Evolutionary conservation across 2,329 filamentous ascomycete genomes (phyloP), one percentile per base, ranked within the genome.

Genomic region (Achaetomium macrosporum): DNA sequence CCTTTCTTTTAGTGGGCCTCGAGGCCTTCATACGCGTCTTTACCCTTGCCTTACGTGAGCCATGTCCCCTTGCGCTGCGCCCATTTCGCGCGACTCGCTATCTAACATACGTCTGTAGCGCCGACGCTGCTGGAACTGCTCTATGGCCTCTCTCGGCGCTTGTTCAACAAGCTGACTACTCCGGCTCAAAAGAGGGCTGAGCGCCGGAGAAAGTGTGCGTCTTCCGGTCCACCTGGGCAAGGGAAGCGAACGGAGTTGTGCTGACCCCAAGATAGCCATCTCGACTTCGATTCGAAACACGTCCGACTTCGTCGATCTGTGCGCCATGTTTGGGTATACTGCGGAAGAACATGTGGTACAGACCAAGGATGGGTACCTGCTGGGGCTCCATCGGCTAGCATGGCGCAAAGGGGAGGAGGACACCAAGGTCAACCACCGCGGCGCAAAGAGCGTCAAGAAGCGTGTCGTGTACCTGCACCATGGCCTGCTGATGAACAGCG

Each of bases 311-410:
- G 83, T 90, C 42, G 92, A 97, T 65, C 80, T 99, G n/a, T 97
- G 92, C 70, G 85, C 84, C 37, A 73, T 96, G 12, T 96, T 85
- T 69, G 92, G 91, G 43, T 97, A 96, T 70, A 87, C 89, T 62
- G 89, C 92, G 6, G 93, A 99, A 68, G 93, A 99, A 71, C 93
- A 99, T 68, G 85, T 99, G 46, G 88, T 95, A 11, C 91, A 96
- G 70, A 99, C 93, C 2, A 84, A 83, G 57, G 93, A 99, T 74
- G 93, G 93, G 15, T 99, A 95, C 66, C 76, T 99, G 42, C 80
- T 99, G 15, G 92, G 92, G 9, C 72, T 97, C 53, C 93, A 99
- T 69, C 82, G 93, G 8, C 73, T 99, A 43, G 88, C 88, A 17
- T 95, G 87, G 81, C 82, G 79, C 54, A 87, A 83, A 62, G 90